Percentiles rank a stretch among this genome's conserved stretches.
These are phyloP conservation scores for Aspergillus ochraceus DNA, from an alignment of 2,329 filamentous ascomycete genomes.

Conservation along the genomic window DNA sequence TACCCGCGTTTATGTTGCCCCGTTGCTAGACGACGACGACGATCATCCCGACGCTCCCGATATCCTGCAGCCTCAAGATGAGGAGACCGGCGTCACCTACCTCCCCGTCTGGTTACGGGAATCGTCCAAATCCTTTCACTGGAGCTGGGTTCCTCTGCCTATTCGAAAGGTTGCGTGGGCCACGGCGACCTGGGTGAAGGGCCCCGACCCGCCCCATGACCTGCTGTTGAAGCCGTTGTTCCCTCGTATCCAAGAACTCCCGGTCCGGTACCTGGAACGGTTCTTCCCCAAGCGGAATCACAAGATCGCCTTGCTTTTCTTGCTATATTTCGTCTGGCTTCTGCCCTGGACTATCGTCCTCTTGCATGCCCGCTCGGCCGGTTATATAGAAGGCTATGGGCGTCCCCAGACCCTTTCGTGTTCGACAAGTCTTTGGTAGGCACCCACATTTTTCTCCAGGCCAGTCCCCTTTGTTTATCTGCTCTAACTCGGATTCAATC, in stretches of 20 bases:
- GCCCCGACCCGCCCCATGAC: conserved; percentile 47
- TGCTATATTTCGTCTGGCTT: conserved; percentile 49
- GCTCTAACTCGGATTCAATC: conserved; percentile 1
- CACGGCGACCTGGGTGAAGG: conserved; percentile 47
- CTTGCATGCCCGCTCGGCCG: conserved; percentile 46
- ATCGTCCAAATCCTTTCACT: conserved; percentile 48
- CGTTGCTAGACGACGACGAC: conserved; percentile 34
- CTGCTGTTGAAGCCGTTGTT: conserved; percentile 49
- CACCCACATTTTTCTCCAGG: neutral
- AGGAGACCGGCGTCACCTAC: conserved; percentile 22
- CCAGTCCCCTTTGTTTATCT: neutral
- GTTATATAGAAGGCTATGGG: conserved; percentile 51
- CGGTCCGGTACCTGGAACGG: conserved; percentile 43
- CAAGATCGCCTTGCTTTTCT: conserved; percentile 42
- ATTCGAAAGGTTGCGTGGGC: conserved; percentile 46
- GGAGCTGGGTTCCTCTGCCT: conserved; percentile 49
- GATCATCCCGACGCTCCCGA: conserved; percentile 37
- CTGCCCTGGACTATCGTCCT: conserved; percentile 49
- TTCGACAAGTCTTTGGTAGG: conserved; percentile 47
- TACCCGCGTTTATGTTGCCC: conserved; percentile 33
- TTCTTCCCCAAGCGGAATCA: conserved; percentile 49
- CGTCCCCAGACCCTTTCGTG: conserved; percentile 48
- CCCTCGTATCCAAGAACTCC: conserved; percentile 48
- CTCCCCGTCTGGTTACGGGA: conserved; percentile 51
- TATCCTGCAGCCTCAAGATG: conserved; percentile 30